Conservation (phyloP, 1,139 yeast genomes). For the Zygotorulaspora mrakii region DNA sequence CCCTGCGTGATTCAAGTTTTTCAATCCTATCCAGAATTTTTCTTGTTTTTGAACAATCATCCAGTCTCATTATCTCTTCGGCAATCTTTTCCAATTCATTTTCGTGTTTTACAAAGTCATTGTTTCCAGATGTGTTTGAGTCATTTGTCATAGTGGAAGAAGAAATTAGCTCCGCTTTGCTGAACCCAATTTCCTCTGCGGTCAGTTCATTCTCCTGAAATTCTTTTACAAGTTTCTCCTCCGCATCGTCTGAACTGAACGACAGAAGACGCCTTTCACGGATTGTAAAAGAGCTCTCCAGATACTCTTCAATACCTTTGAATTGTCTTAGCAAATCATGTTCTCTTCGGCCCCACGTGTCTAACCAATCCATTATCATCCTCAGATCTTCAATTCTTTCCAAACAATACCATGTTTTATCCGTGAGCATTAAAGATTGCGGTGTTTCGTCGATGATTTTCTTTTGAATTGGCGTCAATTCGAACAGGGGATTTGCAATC, state of each 20-base stretch:
- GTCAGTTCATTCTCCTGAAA: conserved; percentile 40
- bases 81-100: conserved; percentile 35
- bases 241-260: conserved; percentile 44
- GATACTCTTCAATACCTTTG: conserved; percentile 48
- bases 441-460: conserved; percentile 68
- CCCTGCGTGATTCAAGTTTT: conserved; percentile 30
- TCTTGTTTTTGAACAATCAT: conserved; percentile 34
- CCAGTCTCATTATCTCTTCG: conserved; percentile 34
- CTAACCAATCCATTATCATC: conserved; percentile 60
- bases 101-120: conserved; percentile 27
- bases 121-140: conserved; percentile 15
- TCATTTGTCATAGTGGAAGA: conserved; percentile 27
- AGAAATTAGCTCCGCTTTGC: conserved; percentile 2
- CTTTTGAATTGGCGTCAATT: conserved; percentile 50
- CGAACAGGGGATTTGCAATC: conserved; percentile 32
- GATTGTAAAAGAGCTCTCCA: conserved; percentile 55
- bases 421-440: conserved; percentile 48
- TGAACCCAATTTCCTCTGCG: conserved; percentile 33
- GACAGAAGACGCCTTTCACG: conserved; percentile 51
- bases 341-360: conserved; percentile 76
- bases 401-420: conserved; percentile 64
- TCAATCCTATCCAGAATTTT: conserved; percentile 23
- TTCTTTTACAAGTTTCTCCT: conserved; percentile 41
- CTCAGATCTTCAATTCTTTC: conserved; percentile 61
- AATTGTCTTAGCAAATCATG: conserved; percentile 63